Percentiles rank a stretch among this genome's conserved stretches.
phyloP scores from a whole-genome alignment of 345 rosid species.

The rapeseed (Brassica napus) region Da-Ae NC_063435.1:7993501-7994000 shows the following conservation, averaged over 20 bases:
- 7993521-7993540: constrained; percentile 39
- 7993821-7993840: background rate
- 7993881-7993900: constrained; percentile 4
- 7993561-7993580: constrained; percentile 28
- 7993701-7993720: background rate
- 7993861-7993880: background rate
- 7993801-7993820: background rate
- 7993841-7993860: background rate
- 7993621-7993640: constrained; percentile 25
- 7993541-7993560: constrained; percentile 21
- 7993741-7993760: background rate
- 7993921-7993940: background rate
- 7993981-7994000: background rate
- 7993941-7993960: background rate
- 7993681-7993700: background rate
- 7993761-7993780: background rate
- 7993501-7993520: constrained; percentile 32
- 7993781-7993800: background rate
- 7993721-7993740: background rate
- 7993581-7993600: constrained; percentile 20
- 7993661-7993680: constrained; percentile 18
- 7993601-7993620: constrained; percentile 7
- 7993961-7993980: no score
- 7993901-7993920: background rate
- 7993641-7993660: constrained; percentile 21